phyloP scores from a whole-genome alignment of 345 rosid species.

The Schrenkiella parvula region DNA sequence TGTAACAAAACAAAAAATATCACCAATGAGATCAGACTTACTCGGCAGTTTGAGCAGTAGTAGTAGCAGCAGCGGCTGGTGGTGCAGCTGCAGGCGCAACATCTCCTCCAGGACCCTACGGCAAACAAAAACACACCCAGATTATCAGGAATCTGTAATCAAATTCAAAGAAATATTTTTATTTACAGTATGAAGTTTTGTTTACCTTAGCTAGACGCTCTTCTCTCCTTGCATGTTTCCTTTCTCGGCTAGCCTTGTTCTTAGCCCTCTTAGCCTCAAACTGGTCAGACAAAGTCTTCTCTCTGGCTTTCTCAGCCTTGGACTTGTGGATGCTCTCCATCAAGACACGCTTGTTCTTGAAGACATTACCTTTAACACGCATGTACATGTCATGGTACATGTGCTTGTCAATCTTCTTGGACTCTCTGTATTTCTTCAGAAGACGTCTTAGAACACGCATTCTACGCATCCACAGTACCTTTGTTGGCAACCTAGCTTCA shows the following conservation, averaged over 20 bases:
- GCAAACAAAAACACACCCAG: not conserved
- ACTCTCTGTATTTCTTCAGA: slow-evolving; percentile 52
- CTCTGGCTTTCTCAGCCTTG: slow-evolving; percentile 38
- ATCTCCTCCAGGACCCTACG: slow-evolving; percentile 35
- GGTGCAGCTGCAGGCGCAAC: slow-evolving; percentile 19
- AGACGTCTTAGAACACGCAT: slow-evolving; percentile 53
- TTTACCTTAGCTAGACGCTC: slow-evolving; percentile 36
- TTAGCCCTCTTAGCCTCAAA: slow-evolving; percentile 38
- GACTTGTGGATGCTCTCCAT: slow-evolving; percentile 57
- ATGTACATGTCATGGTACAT: slow-evolving; percentile 94
- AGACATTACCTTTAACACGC: slow-evolving; percentile 78
- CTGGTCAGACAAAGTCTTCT: slow-evolving; percentile 40
- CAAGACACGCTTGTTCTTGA: slow-evolving; percentile 78
- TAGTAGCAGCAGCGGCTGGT: not conserved
- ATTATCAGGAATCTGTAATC: not conserved
- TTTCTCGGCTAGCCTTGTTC: slow-evolving; percentile 43
- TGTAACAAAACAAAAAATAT: not conserved
- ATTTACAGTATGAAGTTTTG: too few relatives aligned
- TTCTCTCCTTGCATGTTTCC: slow-evolving; percentile 38
- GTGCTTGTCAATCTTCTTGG: slow-evolving; percentile 80
- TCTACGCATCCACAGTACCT: slow-evolving; percentile 53
- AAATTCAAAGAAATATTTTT: not conserved
- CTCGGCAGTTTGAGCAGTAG: slow-evolving; percentile 14
- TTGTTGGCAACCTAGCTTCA: slow-evolving; percentile 37
- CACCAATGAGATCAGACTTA: not conserved